These are phyloP conservation scores for Tetraselmis striata DNA, from an alignment of 139 green algal genomes.

Conservation along the genomic window DNA sequence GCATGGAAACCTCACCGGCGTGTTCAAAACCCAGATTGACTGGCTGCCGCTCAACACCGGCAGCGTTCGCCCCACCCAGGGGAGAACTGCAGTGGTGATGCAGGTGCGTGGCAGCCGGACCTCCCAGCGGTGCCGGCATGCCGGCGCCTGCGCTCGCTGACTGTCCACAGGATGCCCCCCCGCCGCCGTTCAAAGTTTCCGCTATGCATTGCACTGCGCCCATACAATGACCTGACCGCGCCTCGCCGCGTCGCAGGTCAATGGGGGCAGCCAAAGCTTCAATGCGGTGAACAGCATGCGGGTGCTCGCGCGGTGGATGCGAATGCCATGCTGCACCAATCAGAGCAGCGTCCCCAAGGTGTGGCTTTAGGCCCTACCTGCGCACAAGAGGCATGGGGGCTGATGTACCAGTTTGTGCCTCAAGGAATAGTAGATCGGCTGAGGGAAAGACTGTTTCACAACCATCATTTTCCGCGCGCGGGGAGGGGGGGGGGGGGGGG, in stretches of 20 bases:
- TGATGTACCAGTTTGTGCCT: too few species aligned
- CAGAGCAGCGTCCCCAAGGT: constrained; percentile 21
- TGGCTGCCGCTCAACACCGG: constrained; percentile 23
- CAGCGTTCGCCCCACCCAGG: constrained; percentile 20
- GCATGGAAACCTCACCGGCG: constrained; percentile 23
- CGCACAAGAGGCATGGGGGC: too few species aligned
- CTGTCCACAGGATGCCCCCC: too few species aligned
- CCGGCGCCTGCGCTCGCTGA: too few species aligned
- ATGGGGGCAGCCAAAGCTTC: constrained; percentile 22
- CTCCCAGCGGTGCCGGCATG: too few species aligned
- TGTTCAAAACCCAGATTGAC: constrained; percentile 35
- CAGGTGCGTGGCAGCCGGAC: constrained; percentile 3
- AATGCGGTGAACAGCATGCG: constrained; percentile 18
- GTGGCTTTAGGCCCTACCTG: too few species aligned
- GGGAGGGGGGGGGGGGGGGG: too few species aligned
- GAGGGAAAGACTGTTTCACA: too few species aligned
- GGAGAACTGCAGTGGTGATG: constrained; percentile 9
- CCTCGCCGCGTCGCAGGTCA: constrained; percentile 11
- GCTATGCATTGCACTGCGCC: too few species aligned
- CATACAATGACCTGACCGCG: background rate
- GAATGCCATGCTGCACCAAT: constrained; percentile 24
- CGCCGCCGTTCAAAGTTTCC: too few species aligned
- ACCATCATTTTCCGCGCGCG: too few species aligned
- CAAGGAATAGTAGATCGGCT: too few species aligned
- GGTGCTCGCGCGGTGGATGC: constrained; percentile 16